These are phyloP conservation scores for Saccharum hybrid DNA, from an alignment of 202 grass and related monocot genomes.

Conservation along the genomic window DNA sequence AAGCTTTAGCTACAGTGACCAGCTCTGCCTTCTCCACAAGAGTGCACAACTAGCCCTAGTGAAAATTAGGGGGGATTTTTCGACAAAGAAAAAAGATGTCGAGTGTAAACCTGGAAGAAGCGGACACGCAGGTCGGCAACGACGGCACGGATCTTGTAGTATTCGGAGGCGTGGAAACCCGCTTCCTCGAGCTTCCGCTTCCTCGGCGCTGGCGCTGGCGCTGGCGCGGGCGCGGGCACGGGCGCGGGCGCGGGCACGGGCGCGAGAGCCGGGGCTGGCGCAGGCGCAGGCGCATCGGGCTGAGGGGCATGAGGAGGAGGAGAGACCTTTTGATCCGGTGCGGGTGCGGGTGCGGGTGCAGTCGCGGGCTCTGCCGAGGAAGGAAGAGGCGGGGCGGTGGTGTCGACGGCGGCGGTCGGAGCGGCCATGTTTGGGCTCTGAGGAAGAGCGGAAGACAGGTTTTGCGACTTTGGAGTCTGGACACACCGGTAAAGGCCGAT, in stretches of 20 bases:
- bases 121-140: constrained; percentile 53
- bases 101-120: constrained; percentile 56
- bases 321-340: constrained; percentile 16
- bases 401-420: constrained; percentile 32
- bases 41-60: neutral
- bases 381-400: constrained; percentile 28
- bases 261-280: neutral
- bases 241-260: no score
- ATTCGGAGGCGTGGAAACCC: constrained; percentile 60
- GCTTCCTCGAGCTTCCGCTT: constrained; percentile 69
- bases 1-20: neutral
- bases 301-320: constrained; percentile 19
- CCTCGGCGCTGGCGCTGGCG: constrained; percentile 9
- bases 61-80: neutral
- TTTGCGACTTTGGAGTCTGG: no score
- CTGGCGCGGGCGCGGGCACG: no score
- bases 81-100: neutral
- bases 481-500: no score
- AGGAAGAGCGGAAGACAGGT: no score
- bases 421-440: constrained; percentile 12
- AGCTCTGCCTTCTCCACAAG: neutral
- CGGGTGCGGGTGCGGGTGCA: no score
- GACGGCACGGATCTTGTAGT: constrained; percentile 72
- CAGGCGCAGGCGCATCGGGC: constrained; percentile 27
- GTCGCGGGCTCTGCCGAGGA: constrained; percentile 35